Evolutionary conservation across 2,329 filamentous ascomycete species (phyloP).

Genomic region (Juglanconis juglandina): DNA sequence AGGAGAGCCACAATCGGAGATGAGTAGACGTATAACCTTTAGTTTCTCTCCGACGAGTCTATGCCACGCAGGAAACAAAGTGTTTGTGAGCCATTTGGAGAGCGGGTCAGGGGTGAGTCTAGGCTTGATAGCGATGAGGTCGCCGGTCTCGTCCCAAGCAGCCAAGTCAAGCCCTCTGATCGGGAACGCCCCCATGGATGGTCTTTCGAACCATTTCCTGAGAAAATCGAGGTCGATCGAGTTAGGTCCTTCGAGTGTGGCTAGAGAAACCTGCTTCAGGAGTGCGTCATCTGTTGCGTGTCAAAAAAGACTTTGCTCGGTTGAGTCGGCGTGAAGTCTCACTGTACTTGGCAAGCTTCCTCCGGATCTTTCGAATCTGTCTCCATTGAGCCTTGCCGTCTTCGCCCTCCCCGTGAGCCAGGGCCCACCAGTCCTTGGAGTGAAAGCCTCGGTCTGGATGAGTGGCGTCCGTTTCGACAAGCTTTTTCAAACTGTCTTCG

Average conservation of each 20-base stretch:
- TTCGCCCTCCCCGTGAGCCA: conserved; percentile 13
- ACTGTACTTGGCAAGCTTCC: conserved; percentile 25
- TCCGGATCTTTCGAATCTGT: conserved; percentile 17
- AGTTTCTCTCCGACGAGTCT: conserved; percentile 12
- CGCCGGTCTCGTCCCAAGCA: conserved; percentile 20
- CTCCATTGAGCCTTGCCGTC: conserved; percentile 23
- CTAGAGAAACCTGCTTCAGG: conserved; percentile 5
- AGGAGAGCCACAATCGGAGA: background rate
- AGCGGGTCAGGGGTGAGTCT: conserved; percentile 17
- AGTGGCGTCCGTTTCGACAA: conserved; percentile 12
- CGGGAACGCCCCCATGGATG: conserved; percentile 22
- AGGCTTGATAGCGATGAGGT: conserved; percentile 23
- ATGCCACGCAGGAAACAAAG: conserved; percentile 21
- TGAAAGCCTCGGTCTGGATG: conserved; percentile 10
- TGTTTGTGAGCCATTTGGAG: conserved; percentile 20
- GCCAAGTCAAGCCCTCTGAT: conserved; percentile 20
- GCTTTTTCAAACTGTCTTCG: conserved; percentile 20
- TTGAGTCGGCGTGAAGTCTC: background rate
- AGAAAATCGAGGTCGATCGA: conserved; percentile 14
- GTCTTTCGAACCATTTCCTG: conserved; percentile 21
- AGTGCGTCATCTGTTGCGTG: conserved; percentile 11
- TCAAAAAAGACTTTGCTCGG: background rate
- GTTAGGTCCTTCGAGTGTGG: conserved; percentile 7
- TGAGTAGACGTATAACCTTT: background rate
- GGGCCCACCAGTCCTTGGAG: conserved; percentile 22